Evolutionary conservation across 441 rosid genomes (phyloP).

Genomic region (Pelargonium citronellum): DNA sequence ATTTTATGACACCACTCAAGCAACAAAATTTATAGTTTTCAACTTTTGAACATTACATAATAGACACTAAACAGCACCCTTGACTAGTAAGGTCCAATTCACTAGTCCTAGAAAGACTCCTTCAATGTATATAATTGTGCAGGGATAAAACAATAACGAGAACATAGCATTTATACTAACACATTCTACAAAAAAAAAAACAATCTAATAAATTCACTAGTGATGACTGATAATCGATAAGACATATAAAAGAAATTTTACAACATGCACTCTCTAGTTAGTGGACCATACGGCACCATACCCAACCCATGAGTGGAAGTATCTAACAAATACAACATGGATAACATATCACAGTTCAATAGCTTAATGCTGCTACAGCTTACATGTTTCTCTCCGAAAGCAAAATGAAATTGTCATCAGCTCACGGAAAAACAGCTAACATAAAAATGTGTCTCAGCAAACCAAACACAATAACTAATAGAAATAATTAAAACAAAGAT

Average conservation of each 20-base stretch:
- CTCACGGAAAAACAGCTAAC: neutral
- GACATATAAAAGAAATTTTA: neutral
- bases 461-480: neutral
- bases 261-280: slow-evolving; percentile 1
- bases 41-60: too few species aligned
- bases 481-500: too few species aligned
- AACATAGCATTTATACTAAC: too few species aligned
- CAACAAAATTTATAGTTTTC: too few species aligned
- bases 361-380: neutral
- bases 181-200: too few species aligned
- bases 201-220: too few species aligned
- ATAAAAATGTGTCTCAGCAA: neutral
- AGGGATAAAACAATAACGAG: too few species aligned
- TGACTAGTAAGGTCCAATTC: too few species aligned
- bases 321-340: neutral
- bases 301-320: neutral
- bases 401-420: neutral
- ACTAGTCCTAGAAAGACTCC: too few species aligned
- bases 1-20: neutral
- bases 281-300: neutral
- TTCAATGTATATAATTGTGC: too few species aligned
- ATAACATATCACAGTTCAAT: neutral
- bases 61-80: too few species aligned
- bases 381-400: neutral
- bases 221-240: neutral